Base-by-base conservation (phyloP, 2,329 filamentous ascomycete species). In the Penicillium sp. region DNA sequence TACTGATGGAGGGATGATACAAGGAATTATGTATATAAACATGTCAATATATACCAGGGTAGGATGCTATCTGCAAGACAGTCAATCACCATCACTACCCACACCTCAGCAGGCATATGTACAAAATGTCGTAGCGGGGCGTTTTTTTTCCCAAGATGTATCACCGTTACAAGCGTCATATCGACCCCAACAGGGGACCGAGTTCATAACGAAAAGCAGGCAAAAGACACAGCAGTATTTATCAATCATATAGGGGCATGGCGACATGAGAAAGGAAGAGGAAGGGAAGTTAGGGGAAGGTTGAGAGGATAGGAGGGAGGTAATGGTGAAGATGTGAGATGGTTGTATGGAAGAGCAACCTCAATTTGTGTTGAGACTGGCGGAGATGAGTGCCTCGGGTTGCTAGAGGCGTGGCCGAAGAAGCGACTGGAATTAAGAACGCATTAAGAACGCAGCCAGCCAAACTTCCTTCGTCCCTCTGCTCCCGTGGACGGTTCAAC, bases 401-500 rank as follows among this genome's bases (percentile, higher is more conserved):
- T 28, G 19, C 11, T 10, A 25, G 36, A 41, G 31, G 19, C 5
- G 12, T 42, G 28, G 28, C 2, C 9, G 3, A 28, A 16, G 19
- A 33, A 17, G 17, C n/a, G 17, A 26, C 10, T 19, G n/a, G 37
- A 28, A n/a, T 66, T 66, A 74, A 38, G 68, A 65, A 51, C 75
- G 71, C 59, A n/a, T 66, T 66, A 74, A 38, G 68, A 65, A 51
- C 75, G 71, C 59, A 75, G 63, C 74, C 74, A 77, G 57, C 71
- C 73, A 59, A 78, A 78, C 63, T 75, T 77, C 62, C 70, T 78
- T 38, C 72, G 70, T 44, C 62, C 65, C 56, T 73, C 71, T 28
- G 70, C 67, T 54, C 69, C 69, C 35, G 65, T 67, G 33, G 80
- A 76, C 28, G 79, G 79, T 66, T 81, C 80, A 50, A 84, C 73